Base-by-base conservation (phyloP, 176 grass and related monocot genomes). In the Oryza coarctata region DNA sequence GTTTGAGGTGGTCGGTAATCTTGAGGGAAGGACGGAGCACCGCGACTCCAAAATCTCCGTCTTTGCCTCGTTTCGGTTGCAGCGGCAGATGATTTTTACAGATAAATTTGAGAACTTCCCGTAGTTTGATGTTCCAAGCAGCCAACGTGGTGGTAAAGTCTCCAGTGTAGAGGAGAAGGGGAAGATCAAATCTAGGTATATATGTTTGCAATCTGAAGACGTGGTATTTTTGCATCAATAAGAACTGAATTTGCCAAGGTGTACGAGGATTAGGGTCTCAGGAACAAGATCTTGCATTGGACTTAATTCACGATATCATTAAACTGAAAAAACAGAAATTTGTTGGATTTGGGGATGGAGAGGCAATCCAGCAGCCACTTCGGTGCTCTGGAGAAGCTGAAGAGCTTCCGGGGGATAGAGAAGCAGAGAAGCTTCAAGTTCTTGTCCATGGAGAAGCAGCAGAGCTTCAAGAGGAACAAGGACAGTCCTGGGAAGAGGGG, bases 401-500 rank as follows among this genome's bases (percentile, higher is more conserved):
- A 86, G 80, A 89, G 79, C 78, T 92, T 91, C 71, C 57, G 80
- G 63, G 85, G 76, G 34, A 90, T 95, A 71, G 93, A 95, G 88
- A 95, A 92, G 67, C 93, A 95, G 73, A 84, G 82, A 79, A 95
- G 93, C 85, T 90, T 73, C 85, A 87, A 89, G 80, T 80, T 92
- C 32, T 44, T 91, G 77, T 84, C 93, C 70, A 96, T 88, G 91
- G 94, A 97, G 84, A 91, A 75, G 77, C 89, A 93, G 50, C 87
- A 88, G 80, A 94, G 91, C 79, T 97, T 97, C 90, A 92, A 94
- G 79, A 91, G 88, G 86, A 90, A 31, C 74, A 94, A 84, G 87
- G 90, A 94, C 31, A 92, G 92, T 68, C 90, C 90, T 33, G 92
- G 95, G 34, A 98, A 98, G 84, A 80, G 87, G 75, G 95, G 95